phyloP scores from a whole-genome alignment of 2,329 filamentous ascomycete species.

The Xylaria sp. region DNA sequence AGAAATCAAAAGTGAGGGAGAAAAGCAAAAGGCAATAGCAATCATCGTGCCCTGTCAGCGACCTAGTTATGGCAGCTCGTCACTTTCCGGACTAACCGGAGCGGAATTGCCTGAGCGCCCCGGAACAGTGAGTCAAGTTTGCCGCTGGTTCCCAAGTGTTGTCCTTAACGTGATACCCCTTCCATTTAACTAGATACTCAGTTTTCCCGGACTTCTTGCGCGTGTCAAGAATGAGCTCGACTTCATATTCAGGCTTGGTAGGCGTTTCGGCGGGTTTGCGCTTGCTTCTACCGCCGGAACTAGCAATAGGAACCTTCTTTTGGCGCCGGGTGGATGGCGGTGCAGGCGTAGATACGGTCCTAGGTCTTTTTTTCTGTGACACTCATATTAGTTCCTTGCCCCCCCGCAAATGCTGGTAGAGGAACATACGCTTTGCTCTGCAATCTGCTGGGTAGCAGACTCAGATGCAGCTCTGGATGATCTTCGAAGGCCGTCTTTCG shows the following conservation, averaged over 20 bases:
- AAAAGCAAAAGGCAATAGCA: no score
- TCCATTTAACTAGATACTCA: slow-evolving; percentile 60
- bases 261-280: not conserved
- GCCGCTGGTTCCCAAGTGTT: slow-evolving; percentile 61
- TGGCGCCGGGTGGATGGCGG: not conserved
- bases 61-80: not conserved
- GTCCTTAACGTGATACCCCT: slow-evolving; percentile 49
- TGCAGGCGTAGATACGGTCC: not conserved
- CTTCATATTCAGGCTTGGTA: slow-evolving; percentile 45
- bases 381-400: slow-evolving; percentile 13
- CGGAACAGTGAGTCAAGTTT: slow-evolving; percentile 49
- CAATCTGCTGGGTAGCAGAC: slow-evolving; percentile 23
- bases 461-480: slow-evolving; percentile 27
- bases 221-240: slow-evolving; percentile 54
- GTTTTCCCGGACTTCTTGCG: slow-evolving; percentile 39
- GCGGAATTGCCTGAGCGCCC: slow-evolving; percentile 27
- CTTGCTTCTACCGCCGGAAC: slow-evolving; percentile 6
- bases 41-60: not conserved
- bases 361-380: slow-evolving; percentile 15
- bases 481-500: slow-evolving; percentile 7
- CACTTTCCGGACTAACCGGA: not conserved
- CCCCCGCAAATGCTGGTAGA: not conserved
- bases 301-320: slow-evolving; percentile 6
- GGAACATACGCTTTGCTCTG: slow-evolving; percentile 24
- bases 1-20: no score